Conservation (phyloP, 768 basidiomycete genomes). For the Auricularia cornea region DNA sequence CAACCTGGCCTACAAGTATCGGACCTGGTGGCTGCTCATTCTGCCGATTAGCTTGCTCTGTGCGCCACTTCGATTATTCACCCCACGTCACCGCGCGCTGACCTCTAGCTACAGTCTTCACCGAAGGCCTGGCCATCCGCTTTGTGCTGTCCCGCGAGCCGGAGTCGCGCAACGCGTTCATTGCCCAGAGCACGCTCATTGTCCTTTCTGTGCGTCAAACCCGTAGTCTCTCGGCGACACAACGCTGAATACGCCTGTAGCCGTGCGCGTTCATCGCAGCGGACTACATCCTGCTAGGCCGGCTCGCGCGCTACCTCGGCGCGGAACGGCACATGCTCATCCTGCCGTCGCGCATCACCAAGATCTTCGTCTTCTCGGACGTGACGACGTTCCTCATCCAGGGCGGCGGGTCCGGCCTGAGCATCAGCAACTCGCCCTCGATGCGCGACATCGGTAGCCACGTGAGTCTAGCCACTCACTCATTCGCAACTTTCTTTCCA, state of each 20-base stretch:
- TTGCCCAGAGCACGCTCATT: slow-evolving; percentile 49
- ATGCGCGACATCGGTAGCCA: background rate
- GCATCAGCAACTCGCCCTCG: background rate
- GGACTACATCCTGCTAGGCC: slow-evolving; percentile 60
- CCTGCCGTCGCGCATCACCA: slow-evolving; percentile 39
- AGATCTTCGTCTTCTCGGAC: slow-evolving; percentile 54
- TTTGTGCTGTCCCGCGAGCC: slow-evolving; percentile 48
- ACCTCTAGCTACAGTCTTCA: slow-evolving; percentile 35
- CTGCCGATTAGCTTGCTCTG: slow-evolving; percentile 52
- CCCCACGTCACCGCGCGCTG: too few species aligned
- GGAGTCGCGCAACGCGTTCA: slow-evolving; percentile 44
- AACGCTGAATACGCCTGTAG: slow-evolving; percentile 20
- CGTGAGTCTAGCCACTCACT: background rate
- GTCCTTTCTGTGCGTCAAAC: slow-evolving; percentile 43
- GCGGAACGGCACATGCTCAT: slow-evolving; percentile 43
- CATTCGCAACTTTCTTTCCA: background rate
- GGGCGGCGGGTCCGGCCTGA: background rate
- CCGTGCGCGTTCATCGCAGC: slow-evolving; percentile 71
- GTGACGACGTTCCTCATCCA: slow-evolving; percentile 61
- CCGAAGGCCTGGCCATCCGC: slow-evolving; percentile 46
- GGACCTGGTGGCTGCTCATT: slow-evolving; percentile 50
- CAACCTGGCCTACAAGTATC: slow-evolving; percentile 33
- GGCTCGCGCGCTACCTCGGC: slow-evolving; percentile 42
- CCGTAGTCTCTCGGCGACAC: background rate
- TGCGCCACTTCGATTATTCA: slow-evolving; percentile 1